Conservation (phyloP, 495 filamentous ascomycete species). For the Lasiosphaeriaceae sp. region DNA sequence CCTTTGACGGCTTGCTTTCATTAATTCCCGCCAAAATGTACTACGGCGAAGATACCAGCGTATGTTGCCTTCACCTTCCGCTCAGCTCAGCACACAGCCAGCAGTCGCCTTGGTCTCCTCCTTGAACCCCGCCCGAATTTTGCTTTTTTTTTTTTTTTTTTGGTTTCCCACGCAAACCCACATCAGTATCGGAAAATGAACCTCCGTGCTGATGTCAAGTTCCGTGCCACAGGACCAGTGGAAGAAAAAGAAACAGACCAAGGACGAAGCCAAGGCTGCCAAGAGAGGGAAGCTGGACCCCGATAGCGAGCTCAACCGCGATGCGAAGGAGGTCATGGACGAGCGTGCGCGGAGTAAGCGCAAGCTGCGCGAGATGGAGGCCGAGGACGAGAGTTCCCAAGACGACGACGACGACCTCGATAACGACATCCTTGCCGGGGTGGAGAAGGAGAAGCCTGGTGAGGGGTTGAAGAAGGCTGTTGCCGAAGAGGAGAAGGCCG, state of each 20-base stretch:
- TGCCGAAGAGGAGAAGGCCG: slow-evolving; percentile 41
- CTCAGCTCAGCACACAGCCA: neutral
- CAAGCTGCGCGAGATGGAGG: slow-evolving; percentile 36
- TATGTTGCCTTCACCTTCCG: slow-evolving; percentile 48
- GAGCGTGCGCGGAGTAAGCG: slow-evolving; percentile 72
- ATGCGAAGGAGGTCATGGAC: slow-evolving; percentile 80
- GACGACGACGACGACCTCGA: slow-evolving; percentile 35
- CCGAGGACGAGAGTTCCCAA: slow-evolving; percentile 26
- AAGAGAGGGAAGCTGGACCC: slow-evolving; percentile 82
- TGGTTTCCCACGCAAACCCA: slow-evolving; percentile 13
- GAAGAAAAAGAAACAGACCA: slow-evolving; percentile 83
- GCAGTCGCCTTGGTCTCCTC: neutral
- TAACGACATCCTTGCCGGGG: slow-evolving; percentile 23
- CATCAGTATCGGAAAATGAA: neutral
- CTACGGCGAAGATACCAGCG: slow-evolving; percentile 79
- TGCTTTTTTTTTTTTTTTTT: neutral
- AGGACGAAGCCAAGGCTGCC: slow-evolving; percentile 72
- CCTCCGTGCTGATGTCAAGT: slow-evolving; percentile 9
- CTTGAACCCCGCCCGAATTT: neutral
- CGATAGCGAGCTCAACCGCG: slow-evolving; percentile 64
- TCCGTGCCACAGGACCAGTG: slow-evolving; percentile 66
- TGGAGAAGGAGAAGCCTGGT: slow-evolving; percentile 52
- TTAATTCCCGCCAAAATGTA: slow-evolving; percentile 92
- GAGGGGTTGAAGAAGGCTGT: slow-evolving; percentile 47
- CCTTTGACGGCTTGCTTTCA: slow-evolving; percentile 88